Evolutionary conservation across 768 basidiomycete genomes (phyloP).

Genomic region (Rhodotorula toruloides): DNA sequence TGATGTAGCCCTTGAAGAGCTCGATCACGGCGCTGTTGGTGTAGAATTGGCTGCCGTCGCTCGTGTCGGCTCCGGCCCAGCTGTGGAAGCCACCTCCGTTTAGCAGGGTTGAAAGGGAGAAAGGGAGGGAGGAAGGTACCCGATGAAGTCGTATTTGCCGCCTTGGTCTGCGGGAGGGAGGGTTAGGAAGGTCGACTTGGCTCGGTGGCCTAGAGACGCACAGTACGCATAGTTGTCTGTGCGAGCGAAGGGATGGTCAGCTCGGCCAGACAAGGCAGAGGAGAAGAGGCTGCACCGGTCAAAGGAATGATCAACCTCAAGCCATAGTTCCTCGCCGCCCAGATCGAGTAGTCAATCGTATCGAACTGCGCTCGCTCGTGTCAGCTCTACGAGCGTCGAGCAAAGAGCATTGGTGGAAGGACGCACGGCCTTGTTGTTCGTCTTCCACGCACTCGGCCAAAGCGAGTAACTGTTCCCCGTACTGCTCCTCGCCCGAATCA

Average conservation of each 20-base stretch:
- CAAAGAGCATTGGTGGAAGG: too few relatives aligned
- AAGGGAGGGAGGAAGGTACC: constrained; percentile 4
- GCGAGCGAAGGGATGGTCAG: neutral
- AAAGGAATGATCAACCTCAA: constrained; percentile 38
- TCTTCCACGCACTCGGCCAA: constrained; percentile 27
- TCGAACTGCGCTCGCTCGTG: constrained; percentile 18
- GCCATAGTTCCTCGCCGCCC: constrained; percentile 37
- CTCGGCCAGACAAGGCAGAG: fast-evolving
- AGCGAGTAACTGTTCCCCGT: constrained; percentile 32
- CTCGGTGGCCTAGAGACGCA: neutral
- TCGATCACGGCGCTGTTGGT: constrained; percentile 37
- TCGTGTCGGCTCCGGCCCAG: constrained; percentile 43
- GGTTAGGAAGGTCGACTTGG: constrained; percentile 1
- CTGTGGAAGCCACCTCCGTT: constrained; percentile 4
- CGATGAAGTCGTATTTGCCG: constrained; percentile 46
- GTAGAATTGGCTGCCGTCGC: constrained; percentile 42
- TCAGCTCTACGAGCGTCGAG: neutral
- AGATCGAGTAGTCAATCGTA: constrained; percentile 40
- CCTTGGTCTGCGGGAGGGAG: constrained; percentile 39
- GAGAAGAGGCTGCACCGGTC: constrained; percentile 15
- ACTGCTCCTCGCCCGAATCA: constrained; percentile 6
- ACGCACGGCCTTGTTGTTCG: constrained; percentile 31
- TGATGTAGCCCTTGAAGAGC: constrained; percentile 44
- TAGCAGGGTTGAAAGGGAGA: too few relatives aligned
- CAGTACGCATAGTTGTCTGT: constrained; percentile 38